A percentile compares a stretch with the other conserved stretches of the same genome.
Conservation (phyloP, 2,329 filamentous ascomycete genomes). For the Cadophora sp. region DNA sequence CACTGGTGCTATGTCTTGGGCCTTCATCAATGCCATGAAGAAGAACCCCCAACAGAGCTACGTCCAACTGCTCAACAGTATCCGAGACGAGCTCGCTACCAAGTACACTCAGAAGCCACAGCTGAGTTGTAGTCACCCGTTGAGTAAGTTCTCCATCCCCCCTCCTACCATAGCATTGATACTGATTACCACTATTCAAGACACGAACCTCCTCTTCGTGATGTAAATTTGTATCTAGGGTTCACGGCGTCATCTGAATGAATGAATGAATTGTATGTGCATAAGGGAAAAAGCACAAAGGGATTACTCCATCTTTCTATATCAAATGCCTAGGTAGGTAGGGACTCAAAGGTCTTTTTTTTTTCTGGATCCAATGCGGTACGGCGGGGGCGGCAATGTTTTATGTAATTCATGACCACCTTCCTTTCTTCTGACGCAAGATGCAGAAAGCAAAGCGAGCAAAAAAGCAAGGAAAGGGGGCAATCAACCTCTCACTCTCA, state of each 20-base stretch:
- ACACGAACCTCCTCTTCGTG: conserved; percentile 68
- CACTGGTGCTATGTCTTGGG: conserved; percentile 98
- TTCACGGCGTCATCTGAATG: conserved; percentile 27
- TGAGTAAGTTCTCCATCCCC: conserved; percentile 65
- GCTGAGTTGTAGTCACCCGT: conserved; percentile 91
- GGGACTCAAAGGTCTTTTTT: background rate
- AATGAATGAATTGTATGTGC: conserved; percentile 8
- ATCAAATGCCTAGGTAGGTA: background rate
- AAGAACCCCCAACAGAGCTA: conserved; percentile 97
- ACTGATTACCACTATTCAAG: conserved; percentile 46
- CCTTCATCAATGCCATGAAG: conserved; percentile 89
- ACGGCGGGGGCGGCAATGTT: conserved; percentile 11
- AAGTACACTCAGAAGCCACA: conserved; percentile 97
- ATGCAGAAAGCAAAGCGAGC: background rate
- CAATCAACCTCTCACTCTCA: background rate
- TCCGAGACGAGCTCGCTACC: conserved; percentile 83
- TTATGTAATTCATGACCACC: conserved; percentile 23
- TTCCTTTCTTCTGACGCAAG: background rate
- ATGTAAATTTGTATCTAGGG: conserved; percentile 52
- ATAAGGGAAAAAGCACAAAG: conserved; percentile 14
- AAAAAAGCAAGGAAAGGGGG: conserved; percentile 8
- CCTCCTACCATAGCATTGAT: background rate
- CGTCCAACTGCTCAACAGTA: conserved; percentile 92
- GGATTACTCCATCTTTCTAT: background rate
- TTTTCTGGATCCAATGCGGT: background rate